Conservation (phyloP, 352 stramenopile genomes). For the Phytopythium boreale region DNA sequence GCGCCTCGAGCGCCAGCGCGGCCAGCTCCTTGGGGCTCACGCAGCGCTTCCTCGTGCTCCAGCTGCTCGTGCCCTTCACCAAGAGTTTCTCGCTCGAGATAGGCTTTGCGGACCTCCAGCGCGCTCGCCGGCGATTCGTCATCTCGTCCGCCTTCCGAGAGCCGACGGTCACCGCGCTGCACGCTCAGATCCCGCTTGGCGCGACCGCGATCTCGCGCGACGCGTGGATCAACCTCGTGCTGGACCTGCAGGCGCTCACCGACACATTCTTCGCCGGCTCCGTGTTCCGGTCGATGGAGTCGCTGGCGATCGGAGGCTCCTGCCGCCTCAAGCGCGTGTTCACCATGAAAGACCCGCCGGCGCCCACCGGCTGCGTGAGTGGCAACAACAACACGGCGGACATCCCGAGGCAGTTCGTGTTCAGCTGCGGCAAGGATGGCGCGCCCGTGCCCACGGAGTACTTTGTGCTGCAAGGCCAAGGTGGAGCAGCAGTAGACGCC, state of each 20-base stretch:
- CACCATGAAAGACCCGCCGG: conserved; percentile 81
- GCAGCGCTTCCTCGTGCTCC: conserved; percentile 74
- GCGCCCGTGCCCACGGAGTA: conserved; percentile 54
- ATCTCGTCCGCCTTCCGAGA: conserved; percentile 79
- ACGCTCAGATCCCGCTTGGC: conserved; percentile 67
- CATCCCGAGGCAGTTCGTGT: conserved; percentile 70
- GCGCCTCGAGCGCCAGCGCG: conserved; percentile 5
- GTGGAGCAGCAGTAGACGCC: not conserved
- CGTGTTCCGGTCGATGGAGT: conserved; percentile 75
- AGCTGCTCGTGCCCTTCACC: conserved; percentile 59
- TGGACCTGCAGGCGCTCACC: conserved; percentile 65
- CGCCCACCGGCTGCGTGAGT: conserved; percentile 15
- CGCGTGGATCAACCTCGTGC: conserved; percentile 75
- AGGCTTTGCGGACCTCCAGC: conserved; percentile 72
- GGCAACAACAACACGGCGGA: conserved; percentile 24
- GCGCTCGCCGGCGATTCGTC: conserved; percentile 69
- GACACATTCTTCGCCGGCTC: conserved; percentile 50
- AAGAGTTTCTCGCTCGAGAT: conserved; percentile 76
- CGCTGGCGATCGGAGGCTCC: conserved; percentile 63
- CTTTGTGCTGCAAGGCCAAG: conserved; percentile 18
- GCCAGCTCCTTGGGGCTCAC: conserved; percentile 47
- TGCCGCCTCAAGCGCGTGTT: conserved; percentile 82
- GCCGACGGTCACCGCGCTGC: conserved; percentile 42
- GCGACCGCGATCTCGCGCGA: conserved; percentile 43
- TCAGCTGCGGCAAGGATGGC: conserved; percentile 12